These are phyloP conservation scores for Aspergillus aculeatinus DNA, from an alignment of 2,329 filamentous ascomycete genomes.

Conservation along the genomic window DNA sequence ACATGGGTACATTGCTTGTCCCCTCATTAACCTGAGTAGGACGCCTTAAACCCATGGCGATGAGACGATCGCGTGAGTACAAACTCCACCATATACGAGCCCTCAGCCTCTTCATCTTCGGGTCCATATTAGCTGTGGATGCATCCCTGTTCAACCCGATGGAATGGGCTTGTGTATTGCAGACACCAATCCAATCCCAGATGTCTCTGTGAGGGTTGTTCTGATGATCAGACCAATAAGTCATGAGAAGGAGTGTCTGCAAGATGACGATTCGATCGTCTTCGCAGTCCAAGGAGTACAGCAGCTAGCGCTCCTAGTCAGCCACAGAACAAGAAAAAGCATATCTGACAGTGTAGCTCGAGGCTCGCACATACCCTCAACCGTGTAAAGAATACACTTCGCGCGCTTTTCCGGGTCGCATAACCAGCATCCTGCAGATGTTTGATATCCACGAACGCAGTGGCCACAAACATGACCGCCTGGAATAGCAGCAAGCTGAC, in stretches of 20 bases:
- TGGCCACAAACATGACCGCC: conserved; percentile 87
- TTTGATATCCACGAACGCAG: conserved; percentile 77
- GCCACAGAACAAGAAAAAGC: not conserved
- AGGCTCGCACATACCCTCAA: conserved; percentile 59
- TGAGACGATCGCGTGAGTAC: conserved; percentile 85
- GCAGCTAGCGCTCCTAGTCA: conserved; percentile 53
- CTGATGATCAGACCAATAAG: conserved; percentile 90
- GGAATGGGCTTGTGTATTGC: conserved; percentile 26
- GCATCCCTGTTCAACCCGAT: conserved; percentile 24
- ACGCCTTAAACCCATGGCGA: conserved; percentile 83
- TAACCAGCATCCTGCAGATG: conserved; percentile 73
- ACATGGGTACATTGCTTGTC: conserved; percentile 88
- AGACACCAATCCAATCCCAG: conserved; percentile 28
- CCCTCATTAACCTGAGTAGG: conserved; percentile 86
- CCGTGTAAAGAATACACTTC: conserved; percentile 80
- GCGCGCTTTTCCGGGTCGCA: conserved; percentile 69
- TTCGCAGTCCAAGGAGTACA: conserved; percentile 91
- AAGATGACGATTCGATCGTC: conserved; percentile 79
- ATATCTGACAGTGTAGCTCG: conserved; percentile 33
- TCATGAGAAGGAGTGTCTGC: conserved; percentile 82
- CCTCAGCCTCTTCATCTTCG: conserved; percentile 59
- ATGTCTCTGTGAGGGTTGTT: conserved; percentile 77
- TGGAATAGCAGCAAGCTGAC: conserved; percentile 84
- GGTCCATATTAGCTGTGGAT: conserved; percentile 17
- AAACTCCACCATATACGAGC: conserved; percentile 94